Base-by-base conservation (phyloP, 441 rosid genomes). In the Biscutella auriculata region DNA sequence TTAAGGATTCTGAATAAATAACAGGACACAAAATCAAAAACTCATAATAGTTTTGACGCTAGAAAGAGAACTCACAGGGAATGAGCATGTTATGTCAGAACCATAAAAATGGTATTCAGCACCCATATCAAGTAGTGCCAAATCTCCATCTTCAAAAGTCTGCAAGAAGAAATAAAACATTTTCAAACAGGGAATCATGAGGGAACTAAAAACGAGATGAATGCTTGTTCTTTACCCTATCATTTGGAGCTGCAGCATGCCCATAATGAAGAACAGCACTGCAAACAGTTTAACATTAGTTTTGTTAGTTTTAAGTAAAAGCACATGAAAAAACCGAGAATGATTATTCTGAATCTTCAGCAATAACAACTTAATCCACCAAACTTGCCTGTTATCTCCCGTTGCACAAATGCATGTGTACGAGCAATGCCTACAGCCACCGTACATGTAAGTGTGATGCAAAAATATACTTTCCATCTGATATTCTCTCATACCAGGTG, bases 211-310 rank as follows among this genome's bases (percentile, higher is more conserved):
- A 35, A 35, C 25, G 30, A 21, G 5, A 43, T 12, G 60, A 51
- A 57, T 21, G 21, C 4, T 26, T 63, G 33, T 34, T 35, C 42
- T 23, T 17, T 82, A 88, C 96, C 95, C 73, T 77, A 65, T 91
- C 96, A 82, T 91, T 91, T 64, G 96, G 96, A 76, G 98, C 98
- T 14, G 95, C 94, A 39, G 95, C 95, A 76, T 91, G 98, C 63
- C 98, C 98, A 67, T 91, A 88, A 72, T 91, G 96, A 53, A 91
- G 91, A 77, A 88, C 89, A 66, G 98, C 81, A 76, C 98, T 91
- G 78, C 55, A 61, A 21, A 58, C 9, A 25, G 10, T 67, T 35
- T 28, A 13, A 42, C 28, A 54, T 48, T 9, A 23, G n/a, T 12
- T 10, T 33, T 2, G 19, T 50, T 36, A 50, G 25, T 34, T 13